Percentiles rank a stretch among this genome's conserved stretches.
Evolutionary conservation across 1,284 basidiomycete species (phyloP).

Genomic region (Apiotrichum montevideense): DNA sequence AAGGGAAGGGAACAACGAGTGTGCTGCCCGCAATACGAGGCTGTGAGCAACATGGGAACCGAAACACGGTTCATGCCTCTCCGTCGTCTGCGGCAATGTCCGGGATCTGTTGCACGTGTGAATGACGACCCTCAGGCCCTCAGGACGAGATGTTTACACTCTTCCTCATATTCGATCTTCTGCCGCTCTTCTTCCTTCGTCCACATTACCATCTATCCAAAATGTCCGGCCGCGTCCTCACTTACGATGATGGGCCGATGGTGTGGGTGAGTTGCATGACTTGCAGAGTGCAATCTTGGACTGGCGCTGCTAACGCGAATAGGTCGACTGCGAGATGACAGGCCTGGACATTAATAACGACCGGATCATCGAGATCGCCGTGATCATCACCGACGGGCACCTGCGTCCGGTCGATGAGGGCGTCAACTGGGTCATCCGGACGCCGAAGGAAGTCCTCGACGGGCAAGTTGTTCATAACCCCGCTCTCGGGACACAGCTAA

Average conservation of each 20-base stretch:
- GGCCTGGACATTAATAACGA: slow-evolving; percentile 48
- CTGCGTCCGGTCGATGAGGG: slow-evolving; percentile 52
- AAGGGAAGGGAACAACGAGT: too few relatives aligned
- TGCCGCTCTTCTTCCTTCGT: too few relatives aligned
- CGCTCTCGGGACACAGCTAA: background rate
- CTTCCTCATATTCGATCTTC: too few relatives aligned
- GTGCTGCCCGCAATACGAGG: too few relatives aligned
- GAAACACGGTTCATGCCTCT: too few relatives aligned
- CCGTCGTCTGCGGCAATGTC: too few relatives aligned
- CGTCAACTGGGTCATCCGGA: slow-evolving; percentile 50
- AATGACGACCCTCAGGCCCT: too few relatives aligned
- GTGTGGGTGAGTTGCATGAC: slow-evolving; percentile 39
- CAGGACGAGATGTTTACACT: too few relatives aligned
- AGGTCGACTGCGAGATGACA: slow-evolving; percentile 52
- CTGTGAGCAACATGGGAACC: too few relatives aligned
- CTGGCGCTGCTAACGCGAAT: background rate
- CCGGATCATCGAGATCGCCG: slow-evolving; percentile 51
- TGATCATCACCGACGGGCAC: slow-evolving; percentile 52
- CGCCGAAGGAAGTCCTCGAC: slow-evolving; percentile 49
- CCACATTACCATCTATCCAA: too few relatives aligned
- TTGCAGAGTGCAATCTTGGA: background rate
- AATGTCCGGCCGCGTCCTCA: slow-evolving; percentile 7
- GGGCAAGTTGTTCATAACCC: slow-evolving; percentile 16
- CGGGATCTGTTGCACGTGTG: too few relatives aligned
- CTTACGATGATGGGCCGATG: slow-evolving; percentile 44